Conservation (phyloP, 75 land plant species). For the Adiantum capillusveneris region DNA sequence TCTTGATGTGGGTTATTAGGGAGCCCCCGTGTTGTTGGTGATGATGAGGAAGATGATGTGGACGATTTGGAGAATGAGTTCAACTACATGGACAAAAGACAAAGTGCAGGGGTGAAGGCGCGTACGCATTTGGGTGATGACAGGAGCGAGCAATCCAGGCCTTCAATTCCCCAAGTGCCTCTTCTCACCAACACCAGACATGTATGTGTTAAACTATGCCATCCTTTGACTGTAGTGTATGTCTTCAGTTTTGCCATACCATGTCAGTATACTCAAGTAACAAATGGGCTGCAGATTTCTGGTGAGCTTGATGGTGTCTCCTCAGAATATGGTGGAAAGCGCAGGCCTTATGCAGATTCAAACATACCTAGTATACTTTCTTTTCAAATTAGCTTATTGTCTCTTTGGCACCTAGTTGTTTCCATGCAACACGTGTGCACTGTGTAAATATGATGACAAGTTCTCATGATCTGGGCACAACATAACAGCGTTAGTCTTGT, state of each 20-base stretch:
- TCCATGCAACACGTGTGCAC: no score
- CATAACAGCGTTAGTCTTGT: no score
- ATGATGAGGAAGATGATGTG: slow-evolving; percentile 23
- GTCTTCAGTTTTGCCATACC: no score
- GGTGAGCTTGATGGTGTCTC: slow-evolving; percentile 21
- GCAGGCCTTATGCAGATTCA: slow-evolving; percentile 22
- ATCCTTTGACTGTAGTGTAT: not conserved
- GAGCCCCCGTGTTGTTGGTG: slow-evolving; percentile 21
- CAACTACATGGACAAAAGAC: slow-evolving; percentile 1
- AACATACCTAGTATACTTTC: slow-evolving; percentile 16
- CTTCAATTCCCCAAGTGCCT: not conserved
- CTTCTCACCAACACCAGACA: slow-evolving; percentile 1
- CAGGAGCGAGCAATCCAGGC: not conserved
- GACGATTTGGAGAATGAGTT: slow-evolving; percentile 27
- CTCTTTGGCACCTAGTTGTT: no score
- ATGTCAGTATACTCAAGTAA: no score
- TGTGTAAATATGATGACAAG: no score
- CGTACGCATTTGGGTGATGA: slow-evolving; percentile 24
- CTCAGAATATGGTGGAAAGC: slow-evolving; percentile 25
- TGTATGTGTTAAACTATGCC: not conserved
- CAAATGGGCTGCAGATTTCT: not conserved
- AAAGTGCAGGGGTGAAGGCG: slow-evolving; percentile 5
- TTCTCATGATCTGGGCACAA: no score
- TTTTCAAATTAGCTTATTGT: not conserved
- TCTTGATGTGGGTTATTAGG: slow-evolving; percentile 6